Evolutionary conservation across 768 basidiomycete genomes (phyloP).

Genomic region (Termitomyces sp.): DNA sequence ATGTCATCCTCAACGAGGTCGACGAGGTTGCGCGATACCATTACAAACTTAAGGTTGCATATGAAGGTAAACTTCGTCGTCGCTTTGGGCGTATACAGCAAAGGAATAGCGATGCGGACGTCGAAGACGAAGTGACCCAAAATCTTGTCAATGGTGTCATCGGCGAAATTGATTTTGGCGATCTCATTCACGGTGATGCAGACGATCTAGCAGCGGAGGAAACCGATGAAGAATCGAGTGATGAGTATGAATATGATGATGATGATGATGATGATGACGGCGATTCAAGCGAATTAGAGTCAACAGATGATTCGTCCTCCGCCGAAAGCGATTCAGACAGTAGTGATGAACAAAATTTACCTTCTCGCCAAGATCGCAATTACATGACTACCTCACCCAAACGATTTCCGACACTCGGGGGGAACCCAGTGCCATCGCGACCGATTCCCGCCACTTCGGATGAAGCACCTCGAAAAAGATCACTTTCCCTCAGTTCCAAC

Average conservation of each 20-base stretch:
- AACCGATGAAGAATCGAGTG: conserved; percentile 43
- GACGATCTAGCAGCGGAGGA: conserved; percentile 79
- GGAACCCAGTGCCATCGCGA: not conserved
- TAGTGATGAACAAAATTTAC: conserved; percentile 24
- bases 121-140: conserved; percentile 81
- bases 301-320: conserved; percentile 19
- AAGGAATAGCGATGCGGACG: conserved; percentile 46
- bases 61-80: conserved; percentile 88
- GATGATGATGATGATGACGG: conserved; percentile 22
- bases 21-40: conserved; percentile 91
- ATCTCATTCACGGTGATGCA: conserved; percentile 73
- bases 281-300: conserved; percentile 25
- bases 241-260: conserved; percentile 28
- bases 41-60: conserved; percentile 88
- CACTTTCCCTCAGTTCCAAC: conserved; percentile 44
- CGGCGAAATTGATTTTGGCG: conserved; percentile 77
- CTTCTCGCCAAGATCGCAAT: not conserved
- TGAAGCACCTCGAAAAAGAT: conserved; percentile 24
- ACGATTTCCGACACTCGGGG: conserved; percentile 14
- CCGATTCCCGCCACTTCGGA: conserved; percentile 9
- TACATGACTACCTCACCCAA: conserved; percentile 9
- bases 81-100: conserved; percentile 67
- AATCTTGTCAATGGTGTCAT: conserved; percentile 80
- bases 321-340: conserved; percentile 18
- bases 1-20: conserved; percentile 75